phyloP scores from a whole-genome alignment of 371 early-diverging fungal genomes.

The Paraphysoderma sedebokerense region DNA sequence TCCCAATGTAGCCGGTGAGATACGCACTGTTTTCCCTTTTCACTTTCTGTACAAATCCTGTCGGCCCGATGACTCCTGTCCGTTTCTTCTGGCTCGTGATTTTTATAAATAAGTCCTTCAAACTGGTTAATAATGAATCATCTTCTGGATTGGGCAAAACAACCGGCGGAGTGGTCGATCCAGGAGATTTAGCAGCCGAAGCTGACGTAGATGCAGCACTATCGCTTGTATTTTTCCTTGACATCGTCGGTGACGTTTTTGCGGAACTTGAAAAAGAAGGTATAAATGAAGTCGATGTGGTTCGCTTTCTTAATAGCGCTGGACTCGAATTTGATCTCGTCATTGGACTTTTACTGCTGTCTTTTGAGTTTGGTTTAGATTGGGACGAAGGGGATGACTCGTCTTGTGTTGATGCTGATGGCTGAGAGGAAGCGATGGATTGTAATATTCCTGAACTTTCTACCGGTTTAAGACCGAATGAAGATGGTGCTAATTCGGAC shows the following conservation, averaged over 20 bases:
- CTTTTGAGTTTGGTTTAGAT: too few relatives aligned
- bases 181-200: too few relatives aligned
- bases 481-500: neutral
- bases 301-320: neutral
- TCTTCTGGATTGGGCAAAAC: constrained; percentile 12
- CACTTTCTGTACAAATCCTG: constrained; percentile 66
- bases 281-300: neutral
- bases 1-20: neutral
- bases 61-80: constrained; percentile 72
- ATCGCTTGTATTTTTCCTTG: too few relatives aligned
- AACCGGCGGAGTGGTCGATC: too few relatives aligned
- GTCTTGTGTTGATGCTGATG: neutral
- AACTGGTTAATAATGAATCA: constrained; percentile 60
- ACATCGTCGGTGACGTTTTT: too few relatives aligned
- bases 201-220: too few relatives aligned
- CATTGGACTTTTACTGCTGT: neutral
- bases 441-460: too few relatives aligned
- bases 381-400: too few relatives aligned
- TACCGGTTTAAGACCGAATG: too few relatives aligned
- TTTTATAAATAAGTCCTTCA: constrained; percentile 74
- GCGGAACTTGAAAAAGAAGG: too few relatives aligned
- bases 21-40: constrained; percentile 71
- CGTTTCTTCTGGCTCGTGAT: constrained; percentile 68
- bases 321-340: neutral
- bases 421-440: neutral